These are phyloP conservation scores for Cytospora paraplurivora DNA, from an alignment of 2,329 filamentous ascomycete genomes.

Conservation along the genomic window DNA sequence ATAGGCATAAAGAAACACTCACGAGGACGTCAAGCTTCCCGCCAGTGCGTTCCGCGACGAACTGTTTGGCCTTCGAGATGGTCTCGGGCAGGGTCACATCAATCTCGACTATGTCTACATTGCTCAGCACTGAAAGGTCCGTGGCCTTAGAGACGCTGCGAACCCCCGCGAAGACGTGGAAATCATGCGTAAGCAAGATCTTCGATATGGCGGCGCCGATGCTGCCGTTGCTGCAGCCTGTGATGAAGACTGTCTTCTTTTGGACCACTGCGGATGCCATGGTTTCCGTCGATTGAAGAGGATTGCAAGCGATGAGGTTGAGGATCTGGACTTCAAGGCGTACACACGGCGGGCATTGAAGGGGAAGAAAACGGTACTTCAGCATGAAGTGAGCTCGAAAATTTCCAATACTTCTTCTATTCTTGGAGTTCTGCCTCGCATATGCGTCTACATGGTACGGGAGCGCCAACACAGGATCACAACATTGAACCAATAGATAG, in stretches of 20 bases:
- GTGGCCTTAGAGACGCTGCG: conserved; percentile 1
- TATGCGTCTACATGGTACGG: no score
- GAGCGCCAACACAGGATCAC: no score
- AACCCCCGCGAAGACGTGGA: conserved; percentile 14
- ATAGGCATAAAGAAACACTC: background rate
- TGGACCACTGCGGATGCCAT: conserved; percentile 4
- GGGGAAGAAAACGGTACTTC: no score
- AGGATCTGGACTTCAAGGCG: background rate
- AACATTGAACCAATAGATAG: no score
- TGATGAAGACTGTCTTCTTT: conserved; percentile 36
- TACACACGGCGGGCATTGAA: background rate
- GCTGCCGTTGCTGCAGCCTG: conserved; percentile 40
- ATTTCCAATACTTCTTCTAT: no score
- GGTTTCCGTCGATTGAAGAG: background rate
- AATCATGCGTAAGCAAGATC: conserved; percentile 6
- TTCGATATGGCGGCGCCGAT: conserved; percentile 37
- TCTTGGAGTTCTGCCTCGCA: no score
- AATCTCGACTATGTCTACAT: conserved; percentile 4
- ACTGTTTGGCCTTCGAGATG: conserved; percentile 4
- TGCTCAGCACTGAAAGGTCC: conserved; percentile 6
- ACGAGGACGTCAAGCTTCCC: conserved; percentile 13
- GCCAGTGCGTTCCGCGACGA: conserved; percentile 5
- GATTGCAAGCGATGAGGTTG: background rate
- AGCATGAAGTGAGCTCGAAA: no score
- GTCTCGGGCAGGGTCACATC: conserved; percentile 8